Conservation (phyloP, 352 stramenopile species). For the Blastocystis sp. region DNA sequence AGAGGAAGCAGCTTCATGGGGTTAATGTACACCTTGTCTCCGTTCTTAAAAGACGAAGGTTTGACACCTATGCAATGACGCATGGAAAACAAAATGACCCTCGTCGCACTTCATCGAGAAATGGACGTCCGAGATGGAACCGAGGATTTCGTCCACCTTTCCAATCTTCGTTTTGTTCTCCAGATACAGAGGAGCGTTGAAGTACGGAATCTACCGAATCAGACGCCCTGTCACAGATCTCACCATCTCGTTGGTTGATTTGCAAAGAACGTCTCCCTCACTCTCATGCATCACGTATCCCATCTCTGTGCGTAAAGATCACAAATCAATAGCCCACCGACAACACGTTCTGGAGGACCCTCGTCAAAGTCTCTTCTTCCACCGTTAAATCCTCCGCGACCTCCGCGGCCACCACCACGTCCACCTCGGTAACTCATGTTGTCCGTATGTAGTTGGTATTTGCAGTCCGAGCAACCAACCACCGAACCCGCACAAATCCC, state of each 20-base stretch:
- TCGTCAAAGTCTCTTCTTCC: slow-evolving; percentile 57
- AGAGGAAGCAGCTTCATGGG: slow-evolving; percentile 89
- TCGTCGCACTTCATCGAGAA: slow-evolving; percentile 56
- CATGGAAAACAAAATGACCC: background rate
- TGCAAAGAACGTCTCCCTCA: slow-evolving; percentile 93
- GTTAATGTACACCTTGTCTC: slow-evolving; percentile 91
- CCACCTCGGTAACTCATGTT: slow-evolving; percentile 58
- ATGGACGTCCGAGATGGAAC: slow-evolving; percentile 81
- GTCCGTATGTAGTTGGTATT: slow-evolving; percentile 13
- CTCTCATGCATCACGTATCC: slow-evolving; percentile 87
- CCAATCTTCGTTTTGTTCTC: slow-evolving; percentile 97
- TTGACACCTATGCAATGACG: slow-evolving; percentile 73
- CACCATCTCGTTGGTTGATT: slow-evolving; percentile 79
- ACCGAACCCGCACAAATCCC: background rate
- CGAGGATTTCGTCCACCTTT: slow-evolving; percentile 96
- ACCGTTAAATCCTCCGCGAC: slow-evolving; percentile 50
- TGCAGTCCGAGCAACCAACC: background rate
- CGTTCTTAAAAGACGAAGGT: slow-evolving; percentile 83
- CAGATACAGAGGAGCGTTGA: slow-evolving; percentile 91
- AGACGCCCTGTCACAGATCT: background rate
- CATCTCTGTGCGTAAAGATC: slow-evolving; percentile 68
- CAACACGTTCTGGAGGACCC: slow-evolving; percentile 58
- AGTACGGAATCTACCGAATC: slow-evolving; percentile 79
- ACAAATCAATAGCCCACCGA: slow-evolving; percentile 35
- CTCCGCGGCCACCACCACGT: slow-evolving; percentile 55